Evolutionary conservation across 2,329 filamentous ascomycete species (phyloP).

Genomic region (Aspergillus japonicus): DNA sequence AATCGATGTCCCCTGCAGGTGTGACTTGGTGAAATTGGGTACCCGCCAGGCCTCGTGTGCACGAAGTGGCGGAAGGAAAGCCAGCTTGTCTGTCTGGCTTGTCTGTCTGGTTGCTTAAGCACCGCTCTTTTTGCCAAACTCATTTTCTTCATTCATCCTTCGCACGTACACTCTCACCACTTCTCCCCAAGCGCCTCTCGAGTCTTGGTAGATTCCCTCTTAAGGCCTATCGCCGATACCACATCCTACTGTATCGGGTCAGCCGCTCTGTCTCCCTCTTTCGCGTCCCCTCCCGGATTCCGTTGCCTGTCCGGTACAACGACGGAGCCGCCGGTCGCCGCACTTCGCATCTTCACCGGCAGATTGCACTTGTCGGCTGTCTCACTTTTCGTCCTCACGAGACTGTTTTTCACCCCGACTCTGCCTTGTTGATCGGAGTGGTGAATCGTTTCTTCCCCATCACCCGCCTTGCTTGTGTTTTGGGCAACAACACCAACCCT

Average conservation of each 20-base stretch:
- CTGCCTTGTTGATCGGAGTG: background rate
- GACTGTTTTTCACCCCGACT: background rate
- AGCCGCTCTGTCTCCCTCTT: background rate
- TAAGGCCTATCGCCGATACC: background rate
- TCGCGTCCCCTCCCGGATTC: background rate
- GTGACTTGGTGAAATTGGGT: conserved; percentile 20
- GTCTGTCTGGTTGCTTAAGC: conserved; percentile 1
- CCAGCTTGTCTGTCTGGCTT: conserved; percentile 6
- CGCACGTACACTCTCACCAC: background rate
- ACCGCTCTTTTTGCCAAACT: background rate
- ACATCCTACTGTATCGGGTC: conserved; percentile 1
- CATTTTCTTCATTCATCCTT: background rate
- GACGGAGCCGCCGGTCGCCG: conserved; percentile 7
- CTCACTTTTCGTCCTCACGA: background rate
- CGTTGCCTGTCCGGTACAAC: conserved; percentile 12
- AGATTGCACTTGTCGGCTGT: background rate
- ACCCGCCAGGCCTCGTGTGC: conserved; percentile 16
- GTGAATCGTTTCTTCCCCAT: background rate
- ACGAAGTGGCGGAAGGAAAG: conserved; percentile 4
- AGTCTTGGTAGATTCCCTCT: background rate
- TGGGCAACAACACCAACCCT: background rate
- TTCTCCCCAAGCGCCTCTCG: background rate
- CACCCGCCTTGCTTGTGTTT: background rate
- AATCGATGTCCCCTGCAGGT: conserved; percentile 15
- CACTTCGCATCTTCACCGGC: conserved; percentile 9